Evolutionary conservation across 2,329 filamentous ascomycete genomes (phyloP).

Genomic region (Alternaria arbusti): DNA sequence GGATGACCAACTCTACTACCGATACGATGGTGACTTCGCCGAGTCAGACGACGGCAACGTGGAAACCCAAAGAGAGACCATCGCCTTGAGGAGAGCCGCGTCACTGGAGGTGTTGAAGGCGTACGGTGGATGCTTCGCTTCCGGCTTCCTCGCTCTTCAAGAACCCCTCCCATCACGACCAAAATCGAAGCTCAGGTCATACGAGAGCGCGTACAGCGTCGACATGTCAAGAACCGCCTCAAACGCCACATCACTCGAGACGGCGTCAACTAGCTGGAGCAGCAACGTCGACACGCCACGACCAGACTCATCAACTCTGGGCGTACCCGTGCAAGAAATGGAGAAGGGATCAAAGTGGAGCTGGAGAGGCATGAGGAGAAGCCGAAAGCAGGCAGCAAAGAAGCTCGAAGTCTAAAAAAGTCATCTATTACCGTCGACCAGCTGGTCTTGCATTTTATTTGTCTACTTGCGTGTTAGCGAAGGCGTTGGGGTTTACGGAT

Average conservation of each 20-base stretch:
- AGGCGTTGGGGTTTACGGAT: slow-evolving; percentile 18
- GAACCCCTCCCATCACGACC: slow-evolving; percentile 29
- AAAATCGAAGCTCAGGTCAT: slow-evolving; percentile 21
- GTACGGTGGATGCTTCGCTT: slow-evolving; percentile 42
- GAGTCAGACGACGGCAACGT: slow-evolving; percentile 32
- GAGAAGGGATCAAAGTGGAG: slow-evolving; percentile 24
- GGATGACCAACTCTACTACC: slow-evolving; percentile 26
- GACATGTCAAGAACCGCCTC: slow-evolving; percentile 33
- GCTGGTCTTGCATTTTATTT: slow-evolving; percentile 4
- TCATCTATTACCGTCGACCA: neutral
- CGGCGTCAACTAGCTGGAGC: slow-evolving; percentile 15
- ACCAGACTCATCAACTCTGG: slow-evolving; percentile 43
- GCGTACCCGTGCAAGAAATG: slow-evolving; percentile 19
- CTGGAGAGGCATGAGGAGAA: slow-evolving; percentile 31
- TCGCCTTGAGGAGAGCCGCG: slow-evolving; percentile 31
- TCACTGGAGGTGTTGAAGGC: slow-evolving; percentile 40
- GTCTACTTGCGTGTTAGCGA: slow-evolving; percentile 21
- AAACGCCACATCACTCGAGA: slow-evolving; percentile 26
- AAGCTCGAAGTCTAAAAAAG: slow-evolving; percentile 2
- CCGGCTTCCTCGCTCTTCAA: slow-evolving; percentile 37
- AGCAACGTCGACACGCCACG: slow-evolving; percentile 30
- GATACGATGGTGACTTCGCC: slow-evolving; percentile 25
- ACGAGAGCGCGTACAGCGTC: slow-evolving; percentile 32
- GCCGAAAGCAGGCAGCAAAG: slow-evolving; percentile 13
- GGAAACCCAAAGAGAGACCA: slow-evolving; percentile 20